Base-by-base conservation (phyloP, 1,284 basidiomycete species). In the Leccinum subrobustum region DNA sequence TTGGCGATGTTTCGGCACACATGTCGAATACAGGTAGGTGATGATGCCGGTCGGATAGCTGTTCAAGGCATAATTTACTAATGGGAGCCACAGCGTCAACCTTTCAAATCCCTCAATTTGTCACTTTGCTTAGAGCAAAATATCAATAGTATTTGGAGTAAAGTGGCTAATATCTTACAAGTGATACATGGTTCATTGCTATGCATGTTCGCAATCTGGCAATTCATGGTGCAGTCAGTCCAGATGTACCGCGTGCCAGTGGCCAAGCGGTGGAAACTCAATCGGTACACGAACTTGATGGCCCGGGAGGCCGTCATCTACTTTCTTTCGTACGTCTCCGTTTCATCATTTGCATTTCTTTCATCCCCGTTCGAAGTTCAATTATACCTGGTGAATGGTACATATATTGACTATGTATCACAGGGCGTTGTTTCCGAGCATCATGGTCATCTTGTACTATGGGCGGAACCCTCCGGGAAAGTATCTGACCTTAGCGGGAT, bases 281-380 rank as follows among this genome's bases (percentile, higher is more conserved):
- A 47, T 35, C 53, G 6, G 16, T 61, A 56, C 16, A 62, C 53
- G 39, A 39, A 23, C 39, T 12, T 62, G 33, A 25, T 61, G n/a
- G 59, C 51, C 39, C 51, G 23, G 20, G 11, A 64, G 6, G 63
- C 59, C 29, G 47, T 58, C 2, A 5, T 61, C 5, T 64, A 52
- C 31, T 64, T 64, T 25, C 31, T 58, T 37, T 56, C 23, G 60
- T 62, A 50, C 54, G 60, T 56, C 14, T 29, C 16, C 16, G 4
- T 18, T 20, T n/a, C 27, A 18, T 5, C 14, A 37, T 27, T 33
- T 52, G 3, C 27, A n/a, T 27, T 8, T 7, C 48, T 29, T 14
- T 4, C 16, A 44, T 23, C 11, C 6, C 4, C 8, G 7, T 33
- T n/a, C 4, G n/a, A 39, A 27, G 35, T 37, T 39, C 35, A 20